Evolutionary conservation across 768 basidiomycete species (phyloP).

Genomic region (Pholiota molesta): DNA sequence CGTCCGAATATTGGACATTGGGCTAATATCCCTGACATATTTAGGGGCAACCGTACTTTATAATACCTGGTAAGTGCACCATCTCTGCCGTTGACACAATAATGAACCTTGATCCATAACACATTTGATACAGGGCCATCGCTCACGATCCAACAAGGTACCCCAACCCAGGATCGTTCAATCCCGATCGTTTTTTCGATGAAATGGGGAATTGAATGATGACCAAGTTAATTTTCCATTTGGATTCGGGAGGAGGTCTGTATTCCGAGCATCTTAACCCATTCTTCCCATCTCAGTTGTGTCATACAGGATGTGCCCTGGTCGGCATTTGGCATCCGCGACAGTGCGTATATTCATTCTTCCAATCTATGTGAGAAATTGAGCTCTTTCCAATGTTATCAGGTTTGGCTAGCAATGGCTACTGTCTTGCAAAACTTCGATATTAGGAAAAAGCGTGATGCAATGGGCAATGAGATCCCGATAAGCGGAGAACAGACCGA

Average conservation of each 20-base stretch:
- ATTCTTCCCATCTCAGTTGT: neutral
- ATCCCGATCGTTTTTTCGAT: conserved; percentile 37
- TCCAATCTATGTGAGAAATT: neutral
- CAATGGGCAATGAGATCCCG: neutral
- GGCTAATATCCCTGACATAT: neutral
- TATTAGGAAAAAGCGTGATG: neutral
- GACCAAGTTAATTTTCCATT: conserved; percentile 25
- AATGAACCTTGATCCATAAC: neutral
- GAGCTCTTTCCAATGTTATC: neutral
- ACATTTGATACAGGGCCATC: conserved; percentile 28
- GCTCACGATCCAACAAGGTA: conserved; percentile 32
- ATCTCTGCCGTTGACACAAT: neutral
- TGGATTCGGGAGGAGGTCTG: conserved; percentile 33
- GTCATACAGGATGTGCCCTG: conserved; percentile 18
- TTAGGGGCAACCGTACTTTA: neutral
- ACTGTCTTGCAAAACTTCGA: conserved; percentile 20
- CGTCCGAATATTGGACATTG: neutral
- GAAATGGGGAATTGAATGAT: conserved; percentile 21
- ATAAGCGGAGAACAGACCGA: neutral
- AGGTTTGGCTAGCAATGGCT: conserved; percentile 28
- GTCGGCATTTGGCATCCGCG: conserved; percentile 17
- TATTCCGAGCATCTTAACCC: neutral
- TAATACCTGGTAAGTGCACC: neutral
- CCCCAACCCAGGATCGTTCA: conserved; percentile 35
- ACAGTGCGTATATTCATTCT: conserved; percentile 13